phyloP scores from a whole-genome alignment of 768 basidiomycete genomes.

The Naganishia kalamii region DNA sequence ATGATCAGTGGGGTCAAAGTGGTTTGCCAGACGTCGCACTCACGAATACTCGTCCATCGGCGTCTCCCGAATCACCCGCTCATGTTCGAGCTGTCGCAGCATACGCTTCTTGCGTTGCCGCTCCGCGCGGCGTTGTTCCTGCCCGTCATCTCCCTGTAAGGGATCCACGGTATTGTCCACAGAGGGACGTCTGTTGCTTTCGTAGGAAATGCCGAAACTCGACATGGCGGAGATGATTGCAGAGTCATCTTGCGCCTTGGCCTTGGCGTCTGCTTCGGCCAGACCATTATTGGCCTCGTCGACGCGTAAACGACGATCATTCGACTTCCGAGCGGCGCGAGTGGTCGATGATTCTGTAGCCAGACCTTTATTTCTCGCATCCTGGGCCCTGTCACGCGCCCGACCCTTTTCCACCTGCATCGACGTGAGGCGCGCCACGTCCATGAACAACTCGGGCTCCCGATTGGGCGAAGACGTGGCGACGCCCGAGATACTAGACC shows the following conservation, averaged over 20 bases:
- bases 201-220: constrained; percentile 8
- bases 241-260: neutral
- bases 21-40: neutral
- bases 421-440: constrained; percentile 10
- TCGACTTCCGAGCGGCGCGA: neutral
- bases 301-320: neutral
- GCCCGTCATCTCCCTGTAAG: neutral
- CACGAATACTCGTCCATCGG: constrained; percentile 10
- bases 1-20: neutral
- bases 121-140: neutral
- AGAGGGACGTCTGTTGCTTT: neutral
- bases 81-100: constrained; percentile 12
- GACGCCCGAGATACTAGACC: neutral
- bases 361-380: neutral
- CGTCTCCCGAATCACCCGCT: constrained; percentile 1
- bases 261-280: neutral
- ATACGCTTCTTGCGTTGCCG: constrained; percentile 3
- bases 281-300: neutral
- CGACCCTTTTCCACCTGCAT: constrained; percentile 1
- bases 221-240: constrained; percentile 2
- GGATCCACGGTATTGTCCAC: constrained; percentile 1
- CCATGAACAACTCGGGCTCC: constrained; percentile 14
- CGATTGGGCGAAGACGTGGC: neutral
- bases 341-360: neutral
- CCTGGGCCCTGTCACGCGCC: neutral